Evolutionary conservation across 169 alveolate genomes (phyloP), one percentile per base, ranked within the genome.

Genomic region (Plasmodium adleri): DNA sequence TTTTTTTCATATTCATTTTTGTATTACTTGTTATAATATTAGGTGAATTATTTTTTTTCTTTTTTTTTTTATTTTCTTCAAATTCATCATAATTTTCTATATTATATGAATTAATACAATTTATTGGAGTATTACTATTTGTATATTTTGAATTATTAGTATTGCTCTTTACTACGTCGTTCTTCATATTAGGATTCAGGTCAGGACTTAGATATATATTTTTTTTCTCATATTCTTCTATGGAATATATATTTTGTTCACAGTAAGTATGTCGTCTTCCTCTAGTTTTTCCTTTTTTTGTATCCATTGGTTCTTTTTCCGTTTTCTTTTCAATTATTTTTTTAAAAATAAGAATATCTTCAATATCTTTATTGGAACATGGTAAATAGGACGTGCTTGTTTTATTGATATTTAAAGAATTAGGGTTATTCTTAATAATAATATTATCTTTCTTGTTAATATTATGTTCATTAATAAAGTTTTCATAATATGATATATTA

Each of bases 371-470:
- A 59, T 86, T 70, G 62, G 20, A 54, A 66, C 71, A 62, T 12
- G 92, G 92, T 22, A 86, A 72, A 86, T 86, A 86, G 54, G 88
- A 86, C 0, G 92, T 86, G 24, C 63, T 67, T 12, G 71, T 60
- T 47, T 71, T 86, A 20, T 72, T 67, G 10, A 32, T 60, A 59
- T 62, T 28, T 50, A 64, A 24, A 47, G 50, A 64, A 78, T 47
- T 78, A 8, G 32, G 64, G 17, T 26, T 20, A 17, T 22, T 15
- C 10, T 39, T 72, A 17, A 32, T 12, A 28, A 10, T 50, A 47
- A 8, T 68, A 26, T 47, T 76, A 47, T n/a, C 15, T 7, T 50
- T n/a, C 15, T 64, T 45, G 26, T 54, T 12, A n/a, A n/a, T 9
- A 58, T 22, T 24, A 1, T n/a, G 24, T 26, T 66, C 15, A 6